Conservation (phyloP, 208 protist genomes). For the Leishmania amazonensis region DNA sequence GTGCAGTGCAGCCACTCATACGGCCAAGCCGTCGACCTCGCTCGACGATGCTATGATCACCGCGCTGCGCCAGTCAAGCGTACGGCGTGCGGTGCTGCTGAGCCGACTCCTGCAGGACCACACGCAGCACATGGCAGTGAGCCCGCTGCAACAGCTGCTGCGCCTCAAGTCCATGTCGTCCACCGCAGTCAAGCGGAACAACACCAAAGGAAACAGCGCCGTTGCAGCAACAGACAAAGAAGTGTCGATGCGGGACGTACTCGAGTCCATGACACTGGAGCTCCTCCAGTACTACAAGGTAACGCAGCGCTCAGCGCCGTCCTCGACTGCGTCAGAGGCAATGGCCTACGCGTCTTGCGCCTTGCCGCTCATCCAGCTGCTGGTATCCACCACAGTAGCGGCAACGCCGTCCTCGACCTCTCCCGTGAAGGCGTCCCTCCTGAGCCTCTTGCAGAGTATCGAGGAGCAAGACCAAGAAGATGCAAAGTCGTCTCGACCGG, state of each 20-base stretch:
- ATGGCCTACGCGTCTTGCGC: slow-evolving; percentile 31
- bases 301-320: slow-evolving; percentile 3
- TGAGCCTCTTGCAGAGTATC: slow-evolving; percentile 29
- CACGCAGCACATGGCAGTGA: slow-evolving; percentile 53
- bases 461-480: slow-evolving; percentile 14
- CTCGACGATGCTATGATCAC: slow-evolving; percentile 4
- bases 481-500: background rate
- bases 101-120: slow-evolving; percentile 65
- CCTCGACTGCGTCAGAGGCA: slow-evolving; percentile 4
- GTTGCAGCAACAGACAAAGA: background rate
- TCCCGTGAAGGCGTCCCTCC: slow-evolving; percentile 24
- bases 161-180: slow-evolving; percentile 30
- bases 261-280: slow-evolving; percentile 19
- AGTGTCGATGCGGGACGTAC: slow-evolving; percentile 19
- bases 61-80: slow-evolving; percentile 19
- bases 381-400: slow-evolving; percentile 11
- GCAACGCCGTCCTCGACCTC: background rate
- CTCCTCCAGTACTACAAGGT: slow-evolving; percentile 24
- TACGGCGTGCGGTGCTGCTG: slow-evolving; percentile 60
- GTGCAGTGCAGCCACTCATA: background rate
- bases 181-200: background rate
- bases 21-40: background rate
- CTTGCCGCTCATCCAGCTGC: slow-evolving; percentile 26
- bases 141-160: slow-evolving; percentile 65
- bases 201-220: background rate